phyloP scores from a whole-genome alignment of 2,329 filamentous ascomycete genomes.

The Cordyceps cateniannulata region DNA sequence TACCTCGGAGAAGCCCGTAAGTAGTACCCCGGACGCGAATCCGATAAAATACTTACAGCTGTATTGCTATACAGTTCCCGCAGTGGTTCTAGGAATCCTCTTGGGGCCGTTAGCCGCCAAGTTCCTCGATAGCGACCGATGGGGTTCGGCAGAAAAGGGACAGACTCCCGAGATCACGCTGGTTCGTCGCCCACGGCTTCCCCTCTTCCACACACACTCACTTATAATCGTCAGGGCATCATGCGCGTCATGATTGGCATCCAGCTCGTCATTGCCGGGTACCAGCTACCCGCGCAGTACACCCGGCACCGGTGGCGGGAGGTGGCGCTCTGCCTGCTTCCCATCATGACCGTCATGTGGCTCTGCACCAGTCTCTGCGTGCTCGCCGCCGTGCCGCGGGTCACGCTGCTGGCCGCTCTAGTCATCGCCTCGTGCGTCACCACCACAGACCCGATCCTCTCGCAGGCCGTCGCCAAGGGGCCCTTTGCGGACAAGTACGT shows the following conservation, averaged over 20 bases:
- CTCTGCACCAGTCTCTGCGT: slow-evolving; percentile 50
- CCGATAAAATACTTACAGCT: neutral
- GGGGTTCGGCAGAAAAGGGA: slow-evolving; percentile 28
- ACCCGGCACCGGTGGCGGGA: slow-evolving; percentile 42
- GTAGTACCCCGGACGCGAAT: slow-evolving; percentile 17
- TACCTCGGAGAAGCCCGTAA: slow-evolving; percentile 48
- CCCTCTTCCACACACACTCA: neutral
- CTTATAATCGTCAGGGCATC: slow-evolving; percentile 30
- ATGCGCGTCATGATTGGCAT: slow-evolving; percentile 56
- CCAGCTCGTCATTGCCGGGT: slow-evolving; percentile 57
- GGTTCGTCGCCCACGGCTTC: slow-evolving; percentile 19
- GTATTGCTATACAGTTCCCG: slow-evolving; percentile 39
- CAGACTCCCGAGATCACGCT: slow-evolving; percentile 33
- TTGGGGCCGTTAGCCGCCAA: slow-evolving; percentile 49
- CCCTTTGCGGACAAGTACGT: slow-evolving; percentile 56
- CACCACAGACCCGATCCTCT: slow-evolving; percentile 56
- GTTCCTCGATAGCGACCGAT: slow-evolving; percentile 40
- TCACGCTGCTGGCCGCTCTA: slow-evolving; percentile 46
- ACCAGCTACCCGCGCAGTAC: slow-evolving; percentile 54
- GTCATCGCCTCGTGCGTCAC: slow-evolving; percentile 56
- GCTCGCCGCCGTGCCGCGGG: slow-evolving; percentile 45
- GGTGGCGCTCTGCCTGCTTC: slow-evolving; percentile 48
- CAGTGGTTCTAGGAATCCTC: slow-evolving; percentile 45
- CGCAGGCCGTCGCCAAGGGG: slow-evolving; percentile 52
- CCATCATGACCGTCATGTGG: slow-evolving; percentile 59